Evolutionary conservation across 2,329 filamentous ascomycete species (phyloP).

Genomic region (Fusarium robinianum): DNA sequence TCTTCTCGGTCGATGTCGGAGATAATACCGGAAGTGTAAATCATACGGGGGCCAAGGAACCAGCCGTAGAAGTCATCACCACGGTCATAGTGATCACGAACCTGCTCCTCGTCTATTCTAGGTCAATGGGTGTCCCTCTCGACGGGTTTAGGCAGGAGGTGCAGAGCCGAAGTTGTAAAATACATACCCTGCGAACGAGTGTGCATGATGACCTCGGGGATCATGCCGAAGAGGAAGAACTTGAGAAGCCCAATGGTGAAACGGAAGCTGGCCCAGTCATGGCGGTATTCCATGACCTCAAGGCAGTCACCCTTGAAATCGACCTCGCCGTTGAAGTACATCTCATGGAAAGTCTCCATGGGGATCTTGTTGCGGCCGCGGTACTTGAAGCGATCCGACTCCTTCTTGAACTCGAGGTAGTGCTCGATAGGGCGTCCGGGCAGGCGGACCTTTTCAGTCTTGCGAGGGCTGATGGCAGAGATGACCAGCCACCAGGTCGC

Average conservation of each 20-base stretch:
- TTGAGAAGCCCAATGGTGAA: conserved; percentile 87
- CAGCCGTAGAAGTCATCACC: conserved; percentile 98
- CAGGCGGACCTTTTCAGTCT: conserved; percentile 87
- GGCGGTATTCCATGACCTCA: conserved; percentile 88
- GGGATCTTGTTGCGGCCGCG: conserved; percentile 79
- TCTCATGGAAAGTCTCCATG: conserved; percentile 94
- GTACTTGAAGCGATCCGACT: conserved; percentile 67
- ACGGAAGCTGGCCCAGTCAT: conserved; percentile 95
- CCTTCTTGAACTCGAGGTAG: conserved; percentile 82
- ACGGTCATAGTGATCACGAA: conserved; percentile 95
- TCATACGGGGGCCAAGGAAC: conserved; percentile 98
- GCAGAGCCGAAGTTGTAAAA: neutral
- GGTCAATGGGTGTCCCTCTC: conserved; percentile 14
- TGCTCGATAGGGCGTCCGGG: conserved; percentile 87
- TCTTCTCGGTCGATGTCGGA: conserved; percentile 87
- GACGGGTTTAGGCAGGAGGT: too few relatives aligned
- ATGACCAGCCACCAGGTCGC: conserved; percentile 80
- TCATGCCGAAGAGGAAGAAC: conserved; percentile 85
- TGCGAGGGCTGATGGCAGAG: conserved; percentile 82
- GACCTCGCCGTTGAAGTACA: conserved; percentile 94
- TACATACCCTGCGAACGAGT: conserved; percentile 74
- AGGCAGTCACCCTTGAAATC: conserved; percentile 94
- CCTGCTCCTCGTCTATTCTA: conserved; percentile 79
- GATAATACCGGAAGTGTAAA: conserved; percentile 96
- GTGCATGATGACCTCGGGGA: conserved; percentile 91